A percentile compares a stretch with the other conserved stretches of the same genome.
These are phyloP conservation scores for Silene uniflora DNA, from an alignment of 148 eudicot species.

Conservation along the genomic window DNA sequence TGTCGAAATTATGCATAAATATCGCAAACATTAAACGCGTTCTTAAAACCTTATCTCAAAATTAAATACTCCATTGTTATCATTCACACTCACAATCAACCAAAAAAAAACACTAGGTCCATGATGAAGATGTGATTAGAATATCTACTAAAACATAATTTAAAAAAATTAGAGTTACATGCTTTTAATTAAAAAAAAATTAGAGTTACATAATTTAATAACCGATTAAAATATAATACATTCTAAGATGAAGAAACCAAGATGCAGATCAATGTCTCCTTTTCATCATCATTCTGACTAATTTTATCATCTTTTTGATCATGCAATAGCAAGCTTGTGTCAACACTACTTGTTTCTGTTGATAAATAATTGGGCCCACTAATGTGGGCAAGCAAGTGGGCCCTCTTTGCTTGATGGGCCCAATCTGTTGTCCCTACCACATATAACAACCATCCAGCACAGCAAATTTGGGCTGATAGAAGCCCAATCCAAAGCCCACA, in stretches of 20 bases:
- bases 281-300: constrained; percentile 17
- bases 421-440: constrained; percentile 85
- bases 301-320: constrained; percentile 17
- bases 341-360: constrained; percentile 3
- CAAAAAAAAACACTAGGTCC: constrained; percentile 3
- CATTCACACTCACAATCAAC: constrained; percentile 20
- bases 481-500: constrained; percentile 75
- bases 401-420: constrained; percentile 58
- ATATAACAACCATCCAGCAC: constrained; percentile 70
- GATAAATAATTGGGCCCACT: constrained; percentile 6
- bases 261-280: constrained; percentile 46
- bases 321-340: constrained; percentile 16
- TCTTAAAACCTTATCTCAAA: too few relatives aligned
- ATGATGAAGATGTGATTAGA: constrained; percentile 15
- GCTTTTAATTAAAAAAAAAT: constrained; percentile 1
- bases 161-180: constrained; percentile 14
- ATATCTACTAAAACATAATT: constrained; percentile 6
- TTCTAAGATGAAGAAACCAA: constrained; percentile 43
- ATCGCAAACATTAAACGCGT: background rate
- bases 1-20: too few relatives aligned
- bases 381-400: constrained; percentile 53
- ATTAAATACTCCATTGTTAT: background rate
- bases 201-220: constrained; percentile 11
- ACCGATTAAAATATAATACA: constrained; percentile 9
- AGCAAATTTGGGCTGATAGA: constrained; percentile 58